A percentile compares a stretch with the other conserved stretches of the same genome.
These are phyloP conservation scores for Myxozyma neotropica DNA, from an alignment of 805 yeast genomes.

Conservation along the genomic window DNA sequence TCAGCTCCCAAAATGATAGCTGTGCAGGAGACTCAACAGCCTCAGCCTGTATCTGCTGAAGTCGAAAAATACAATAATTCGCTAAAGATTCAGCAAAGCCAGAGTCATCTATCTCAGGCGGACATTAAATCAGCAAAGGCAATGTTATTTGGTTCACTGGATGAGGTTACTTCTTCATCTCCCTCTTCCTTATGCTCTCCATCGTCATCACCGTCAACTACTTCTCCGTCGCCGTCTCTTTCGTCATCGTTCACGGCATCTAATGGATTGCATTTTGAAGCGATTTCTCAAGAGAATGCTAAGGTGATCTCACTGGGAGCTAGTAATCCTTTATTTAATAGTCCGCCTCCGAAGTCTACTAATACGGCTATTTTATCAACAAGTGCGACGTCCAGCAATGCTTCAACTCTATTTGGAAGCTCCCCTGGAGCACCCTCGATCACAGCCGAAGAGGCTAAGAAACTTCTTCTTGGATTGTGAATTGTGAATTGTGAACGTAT, in stretches of 20 bases:
- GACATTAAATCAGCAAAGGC: constrained; percentile 1
- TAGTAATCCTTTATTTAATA: neutral
- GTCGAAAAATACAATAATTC: neutral
- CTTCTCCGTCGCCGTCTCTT: constrained; percentile 6
- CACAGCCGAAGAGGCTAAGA: constrained; percentile 28
- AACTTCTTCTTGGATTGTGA: constrained; percentile 20
- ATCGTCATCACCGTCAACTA: constrained; percentile 5
- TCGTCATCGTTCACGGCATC: neutral
- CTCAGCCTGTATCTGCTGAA: constrained; percentile 5
- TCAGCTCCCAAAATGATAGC: neutral
- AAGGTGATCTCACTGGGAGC: neutral
- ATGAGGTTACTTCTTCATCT: neutral
- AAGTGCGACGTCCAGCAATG: neutral
- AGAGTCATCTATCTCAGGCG: neutral
- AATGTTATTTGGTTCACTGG: constrained; percentile 1
- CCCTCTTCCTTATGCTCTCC: neutral
- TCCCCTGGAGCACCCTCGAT: constrained; percentile 11
- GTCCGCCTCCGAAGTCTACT: constrained; percentile 14
- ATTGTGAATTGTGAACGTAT: too few relatives aligned
- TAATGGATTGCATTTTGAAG: neutral
- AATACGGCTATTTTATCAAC: neutral
- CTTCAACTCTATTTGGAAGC: neutral
- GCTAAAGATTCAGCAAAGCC: neutral
- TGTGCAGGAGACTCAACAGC: neutral
- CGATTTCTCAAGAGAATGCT: neutral